phyloP scores from a whole-genome alignment of 306 rosid species.

The Begonia fuchsioides region DNA sequence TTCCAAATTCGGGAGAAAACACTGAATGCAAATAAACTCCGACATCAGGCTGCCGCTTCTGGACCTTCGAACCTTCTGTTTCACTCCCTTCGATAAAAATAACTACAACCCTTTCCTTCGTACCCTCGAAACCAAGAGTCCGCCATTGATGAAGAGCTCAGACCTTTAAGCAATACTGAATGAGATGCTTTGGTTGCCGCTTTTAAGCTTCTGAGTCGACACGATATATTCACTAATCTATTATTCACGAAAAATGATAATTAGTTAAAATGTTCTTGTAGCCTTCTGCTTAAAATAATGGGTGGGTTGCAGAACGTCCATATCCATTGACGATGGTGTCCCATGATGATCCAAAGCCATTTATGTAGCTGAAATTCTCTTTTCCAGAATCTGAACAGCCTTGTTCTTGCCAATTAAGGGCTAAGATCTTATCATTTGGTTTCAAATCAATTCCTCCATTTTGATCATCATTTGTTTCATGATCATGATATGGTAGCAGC shows the following conservation, averaged over 20 bases:
- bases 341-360: constrained; percentile 61
- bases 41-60: constrained; percentile 25
- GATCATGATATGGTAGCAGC: constrained; percentile 53
- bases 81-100: constrained; percentile 15
- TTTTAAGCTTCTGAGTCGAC: too few species aligned
- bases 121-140: too few species aligned
- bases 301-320: constrained; percentile 53
- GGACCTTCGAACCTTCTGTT: constrained; percentile 36
- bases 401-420: constrained; percentile 96
- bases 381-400: constrained; percentile 55
- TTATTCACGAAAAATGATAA: too few species aligned
- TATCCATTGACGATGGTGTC: constrained; percentile 55
- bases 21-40: constrained; percentile 1
- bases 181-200: too few species aligned
- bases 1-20: constrained; percentile 15
- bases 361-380: constrained; percentile 42
- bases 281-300: constrained; percentile 24
- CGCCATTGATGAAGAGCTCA: too few species aligned
- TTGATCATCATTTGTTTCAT: constrained; percentile 17
- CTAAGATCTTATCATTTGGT: constrained; percentile 47
- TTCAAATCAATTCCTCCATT: too few species aligned
- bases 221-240: too few species aligned
- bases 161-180: too few species aligned
- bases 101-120: too few species aligned
- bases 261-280: too few species aligned